phyloP scores from a whole-genome alignment of 768 basidiomycete genomes.

The Gymnopilus dilepis region DNA sequence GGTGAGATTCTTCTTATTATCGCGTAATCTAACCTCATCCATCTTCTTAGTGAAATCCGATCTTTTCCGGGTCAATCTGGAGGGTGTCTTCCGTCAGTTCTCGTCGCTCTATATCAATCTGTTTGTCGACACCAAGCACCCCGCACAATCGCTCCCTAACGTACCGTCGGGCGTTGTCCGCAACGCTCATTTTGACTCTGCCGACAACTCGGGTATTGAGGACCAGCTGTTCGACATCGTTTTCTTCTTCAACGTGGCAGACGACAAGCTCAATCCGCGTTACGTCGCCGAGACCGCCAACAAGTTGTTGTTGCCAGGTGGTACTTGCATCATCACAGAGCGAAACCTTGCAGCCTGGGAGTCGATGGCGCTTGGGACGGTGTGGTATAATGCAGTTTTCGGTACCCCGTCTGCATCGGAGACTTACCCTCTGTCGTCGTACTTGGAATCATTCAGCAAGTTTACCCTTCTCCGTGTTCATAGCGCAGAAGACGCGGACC shows the following conservation, averaged over 20 bases:
- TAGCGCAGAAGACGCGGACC: slow-evolving; percentile 16
- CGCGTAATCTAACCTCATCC: background rate
- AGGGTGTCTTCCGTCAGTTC: slow-evolving; percentile 12
- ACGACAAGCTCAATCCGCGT: slow-evolving; percentile 2
- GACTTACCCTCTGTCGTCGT: slow-evolving; percentile 10
- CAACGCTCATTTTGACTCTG: slow-evolving; percentile 5
- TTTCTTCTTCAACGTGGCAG: slow-evolving; percentile 14
- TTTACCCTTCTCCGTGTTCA: slow-evolving; percentile 7
- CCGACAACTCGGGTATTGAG: slow-evolving; percentile 1
- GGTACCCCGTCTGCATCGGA: slow-evolving; percentile 8
- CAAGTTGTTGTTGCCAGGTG: slow-evolving; percentile 13
- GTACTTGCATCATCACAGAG: slow-evolving; percentile 14
- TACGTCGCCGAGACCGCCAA: slow-evolving; percentile 10
- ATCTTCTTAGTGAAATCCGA: slow-evolving; percentile 16
- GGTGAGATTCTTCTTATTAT: background rate
- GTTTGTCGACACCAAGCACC: slow-evolving; percentile 19
- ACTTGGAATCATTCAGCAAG: background rate
- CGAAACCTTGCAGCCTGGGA: slow-evolving; percentile 19
- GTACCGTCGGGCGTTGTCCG: slow-evolving; percentile 15
- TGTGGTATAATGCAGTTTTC: slow-evolving; percentile 16
- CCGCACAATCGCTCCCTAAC: slow-evolving; percentile 4
- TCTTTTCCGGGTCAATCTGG: slow-evolving; percentile 8
- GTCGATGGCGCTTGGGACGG: slow-evolving; percentile 8
- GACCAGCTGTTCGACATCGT: slow-evolving; percentile 21
- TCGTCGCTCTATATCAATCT: slow-evolving; percentile 9